A percentile compares a stretch with the other conserved stretches of the same genome.
Conservation (phyloP, 768 basidiomycete genomes). For the Tricholoma furcatifolium region DNA sequence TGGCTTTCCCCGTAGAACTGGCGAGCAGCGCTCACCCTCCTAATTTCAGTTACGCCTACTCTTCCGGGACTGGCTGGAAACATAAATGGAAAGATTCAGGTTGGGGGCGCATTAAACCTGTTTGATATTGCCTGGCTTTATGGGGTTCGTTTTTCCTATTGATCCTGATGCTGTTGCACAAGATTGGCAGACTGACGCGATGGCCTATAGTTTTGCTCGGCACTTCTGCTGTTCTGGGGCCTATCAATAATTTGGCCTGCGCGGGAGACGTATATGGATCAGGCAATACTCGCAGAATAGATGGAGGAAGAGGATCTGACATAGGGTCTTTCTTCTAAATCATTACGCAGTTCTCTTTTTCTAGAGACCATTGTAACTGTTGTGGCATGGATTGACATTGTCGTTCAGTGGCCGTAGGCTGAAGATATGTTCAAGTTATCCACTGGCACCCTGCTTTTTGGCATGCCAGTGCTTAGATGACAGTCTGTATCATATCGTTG, state of each 20-base stretch:
- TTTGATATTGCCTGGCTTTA: slow-evolving; percentile 79
- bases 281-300: slow-evolving; percentile 30
- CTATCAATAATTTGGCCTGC: slow-evolving; percentile 42
- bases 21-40: slow-evolving; percentile 68
- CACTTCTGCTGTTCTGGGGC: slow-evolving; percentile 31
- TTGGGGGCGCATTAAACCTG: slow-evolving; percentile 54
- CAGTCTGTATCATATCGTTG: too few species aligned
- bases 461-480: too few species aligned
- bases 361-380: too few species aligned
- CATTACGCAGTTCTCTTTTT: too few species aligned
- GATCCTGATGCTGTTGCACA: neutral
- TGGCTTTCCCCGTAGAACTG: slow-evolving; percentile 60
- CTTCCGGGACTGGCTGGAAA: slow-evolving; percentile 77
- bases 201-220: slow-evolving; percentile 34
- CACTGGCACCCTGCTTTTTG: too few species aligned
- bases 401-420: too few species aligned
- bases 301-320: neutral
- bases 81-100: slow-evolving; percentile 63
- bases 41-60: slow-evolving; percentile 67
- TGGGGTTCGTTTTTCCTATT: slow-evolving; percentile 47
- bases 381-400: too few species aligned
- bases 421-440: too few species aligned
- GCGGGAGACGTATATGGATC: slow-evolving; percentile 38
- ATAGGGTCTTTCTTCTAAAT: too few species aligned
- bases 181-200: neutral